These are phyloP conservation scores for Polyplosphaeria fusca DNA, from an alignment of 495 filamentous ascomycete species.

Conservation along the genomic window DNA sequence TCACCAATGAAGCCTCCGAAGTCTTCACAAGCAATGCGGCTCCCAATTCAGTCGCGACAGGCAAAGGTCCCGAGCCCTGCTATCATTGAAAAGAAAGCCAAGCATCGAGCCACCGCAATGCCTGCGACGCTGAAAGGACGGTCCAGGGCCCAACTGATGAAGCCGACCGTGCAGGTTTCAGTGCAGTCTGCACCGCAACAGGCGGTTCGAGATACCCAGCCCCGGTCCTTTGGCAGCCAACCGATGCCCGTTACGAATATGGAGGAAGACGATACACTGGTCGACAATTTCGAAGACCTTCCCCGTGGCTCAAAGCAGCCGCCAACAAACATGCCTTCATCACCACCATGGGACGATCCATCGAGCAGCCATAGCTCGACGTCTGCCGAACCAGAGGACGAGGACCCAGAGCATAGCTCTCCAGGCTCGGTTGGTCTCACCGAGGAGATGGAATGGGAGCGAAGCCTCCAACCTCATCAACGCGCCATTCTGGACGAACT, in stretches of 20 bases:
- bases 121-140: too few species aligned
- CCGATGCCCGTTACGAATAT: too few species aligned
- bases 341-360: conserved; percentile 3
- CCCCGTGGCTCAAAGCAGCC: not conserved
- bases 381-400: conserved; percentile 8
- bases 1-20: not conserved
- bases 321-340: conserved; percentile 12
- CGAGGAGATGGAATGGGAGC: conserved; percentile 31
- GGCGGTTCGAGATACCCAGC: too few species aligned
- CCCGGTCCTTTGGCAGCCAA: too few species aligned
- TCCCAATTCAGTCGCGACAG: too few species aligned
- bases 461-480: conserved; percentile 28
- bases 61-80: too few species aligned
- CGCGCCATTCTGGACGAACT: conserved; percentile 14
- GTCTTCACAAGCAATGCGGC: too few species aligned
- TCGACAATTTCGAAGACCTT: not conserved
- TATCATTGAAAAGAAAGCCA: too few species aligned
- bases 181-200: too few species aligned
- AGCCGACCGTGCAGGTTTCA: too few species aligned
- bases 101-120: too few species aligned
- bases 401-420: not conserved
- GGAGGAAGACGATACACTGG: conserved; percentile 24
- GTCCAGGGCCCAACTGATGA: too few species aligned
- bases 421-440: not conserved
- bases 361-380: conserved; percentile 34